Evolutionary conservation across 331 rosid species (phyloP), one percentile per base, ranked within the genome.

Genomic region (Acacia pycnantha): DNA sequence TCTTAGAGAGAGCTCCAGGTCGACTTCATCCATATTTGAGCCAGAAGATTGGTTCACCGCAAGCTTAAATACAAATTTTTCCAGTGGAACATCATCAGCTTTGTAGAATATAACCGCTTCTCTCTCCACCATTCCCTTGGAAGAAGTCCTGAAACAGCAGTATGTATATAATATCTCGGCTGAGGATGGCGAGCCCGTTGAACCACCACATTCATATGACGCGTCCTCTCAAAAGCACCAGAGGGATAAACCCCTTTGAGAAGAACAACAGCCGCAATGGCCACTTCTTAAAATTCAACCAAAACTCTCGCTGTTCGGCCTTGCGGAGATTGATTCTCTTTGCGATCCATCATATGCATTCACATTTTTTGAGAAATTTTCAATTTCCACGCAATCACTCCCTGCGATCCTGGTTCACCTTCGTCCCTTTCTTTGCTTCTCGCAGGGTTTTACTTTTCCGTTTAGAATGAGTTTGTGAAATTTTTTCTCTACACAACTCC

Each of bases 171-270:
- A 72, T 85, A 59, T 85, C 89, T 87, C 67, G 92, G 97, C 69
- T 95, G 92, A 82, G 95, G 98, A 81, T 95, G 97, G 65, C 84
- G 82, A 88, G 97, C 95, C 86, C 90, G 91, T 73, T 95, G 97
- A 86, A 88, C 91, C 80, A 93, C 97, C 89, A 90, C 81, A 85
- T 90, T 95, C 97, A 92, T 90, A 79, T 92, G 92, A 82, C 95
- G 91, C 79, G 93, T 86, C 85, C 98, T 92, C 82, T 92, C 98
- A 86, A 93, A 95, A 27, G 99, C 94, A 89, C 99, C 98, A 47
- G 94, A 83, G 81, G 97, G 98, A 80, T 95, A 95, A 85, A 93
- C 40, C 48, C 94, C 93, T 91, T 93, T 93, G 83, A 93, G 95
- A 87, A 88, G 90, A 79, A 95, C 91, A 74, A 92, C 79, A 77